A percentile compares a stretch with the other conserved stretches of the same genome.
Conservation (phyloP, 2,329 filamentous ascomycete genomes). For the Cytospora schulzeri region DNA sequence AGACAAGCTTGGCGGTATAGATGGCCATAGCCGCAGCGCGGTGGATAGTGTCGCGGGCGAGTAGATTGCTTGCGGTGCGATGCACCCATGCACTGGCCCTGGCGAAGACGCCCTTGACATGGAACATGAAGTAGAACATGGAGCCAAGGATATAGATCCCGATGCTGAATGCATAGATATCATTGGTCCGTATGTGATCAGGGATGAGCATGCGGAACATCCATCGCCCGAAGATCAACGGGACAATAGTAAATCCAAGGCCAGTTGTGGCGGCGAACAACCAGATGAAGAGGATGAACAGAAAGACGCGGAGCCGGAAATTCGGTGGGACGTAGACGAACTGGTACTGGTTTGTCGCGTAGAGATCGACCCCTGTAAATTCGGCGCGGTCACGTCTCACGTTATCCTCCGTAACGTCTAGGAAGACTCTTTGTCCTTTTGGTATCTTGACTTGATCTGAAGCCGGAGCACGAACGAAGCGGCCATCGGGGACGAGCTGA, state of each 20-base stretch:
- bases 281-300: slow-evolving; percentile 92
- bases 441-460: slow-evolving; percentile 95
- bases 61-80: slow-evolving; percentile 32
- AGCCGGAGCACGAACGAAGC: slow-evolving; percentile 87
- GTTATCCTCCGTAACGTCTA: slow-evolving; percentile 72
- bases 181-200: slow-evolving; percentile 75
- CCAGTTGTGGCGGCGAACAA: slow-evolving; percentile 87
- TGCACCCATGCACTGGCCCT: slow-evolving; percentile 38
- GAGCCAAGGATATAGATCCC: slow-evolving; percentile 81
- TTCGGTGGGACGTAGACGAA: slow-evolving; percentile 81
- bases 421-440: slow-evolving; percentile 79
- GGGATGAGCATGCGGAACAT: slow-evolving; percentile 77
- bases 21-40: slow-evolving; percentile 35
- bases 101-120: slow-evolving; percentile 45
- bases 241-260: slow-evolving; percentile 81
- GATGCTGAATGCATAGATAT: slow-evolving; percentile 93
- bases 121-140: slow-evolving; percentile 62
- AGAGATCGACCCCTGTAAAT: slow-evolving; percentile 51
- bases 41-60: slow-evolving; percentile 37
- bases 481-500: slow-evolving; percentile 69
- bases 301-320: slow-evolving; percentile 77
- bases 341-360: slow-evolving; percentile 64
- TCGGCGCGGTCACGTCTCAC: slow-evolving; percentile 67
- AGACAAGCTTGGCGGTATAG: slow-evolving; percentile 57
- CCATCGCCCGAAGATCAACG: slow-evolving; percentile 79